Percentiles rank a stretch among this genome's conserved stretches.
Evolutionary conservation across 2,329 filamentous ascomycete genomes (phyloP).

Genomic region (Hirsutella minnesotensis): DNA sequence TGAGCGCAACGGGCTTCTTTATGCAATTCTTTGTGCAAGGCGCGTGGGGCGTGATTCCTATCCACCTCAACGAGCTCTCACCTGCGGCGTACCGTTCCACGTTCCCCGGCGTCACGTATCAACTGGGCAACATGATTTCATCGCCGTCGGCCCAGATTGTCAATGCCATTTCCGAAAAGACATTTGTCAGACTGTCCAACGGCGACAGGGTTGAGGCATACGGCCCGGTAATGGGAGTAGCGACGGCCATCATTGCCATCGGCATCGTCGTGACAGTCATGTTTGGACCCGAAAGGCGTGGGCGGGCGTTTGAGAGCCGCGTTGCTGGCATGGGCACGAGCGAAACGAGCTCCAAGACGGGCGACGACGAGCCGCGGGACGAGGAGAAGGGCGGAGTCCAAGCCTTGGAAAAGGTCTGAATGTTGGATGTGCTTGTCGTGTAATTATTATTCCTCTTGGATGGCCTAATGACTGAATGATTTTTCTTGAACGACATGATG

Average conservation of each 20-base stretch:
- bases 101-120: conserved; percentile 61
- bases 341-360: conserved; percentile 11
- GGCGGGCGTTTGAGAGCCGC: conserved; percentile 54
- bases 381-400: conserved; percentile 17
- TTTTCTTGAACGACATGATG: too few species aligned
- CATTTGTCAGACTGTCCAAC: conserved; percentile 37
- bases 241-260: conserved; percentile 62
- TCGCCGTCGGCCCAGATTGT: conserved; percentile 66
- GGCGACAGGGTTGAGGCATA: conserved; percentile 56
- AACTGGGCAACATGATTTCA: conserved; percentile 64
- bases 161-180: conserved; percentile 58
- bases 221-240: conserved; percentile 63
- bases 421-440: neutral
- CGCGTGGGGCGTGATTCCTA: conserved; percentile 57
- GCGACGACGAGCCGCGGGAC: conserved; percentile 11
- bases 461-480: too few species aligned
- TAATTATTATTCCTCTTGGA: too few species aligned
- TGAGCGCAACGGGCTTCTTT: conserved; percentile 56
- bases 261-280: conserved; percentile 58
- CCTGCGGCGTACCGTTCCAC: conserved; percentile 58
- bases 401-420: conserved; percentile 3
- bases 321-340: conserved; percentile 23
- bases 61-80: conserved; percentile 63
- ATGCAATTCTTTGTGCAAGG: conserved; percentile 59
- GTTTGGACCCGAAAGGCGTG: conserved; percentile 63